Conservation (phyloP, 768 basidiomycete genomes). For the Filobasidium floriforme region DNA sequence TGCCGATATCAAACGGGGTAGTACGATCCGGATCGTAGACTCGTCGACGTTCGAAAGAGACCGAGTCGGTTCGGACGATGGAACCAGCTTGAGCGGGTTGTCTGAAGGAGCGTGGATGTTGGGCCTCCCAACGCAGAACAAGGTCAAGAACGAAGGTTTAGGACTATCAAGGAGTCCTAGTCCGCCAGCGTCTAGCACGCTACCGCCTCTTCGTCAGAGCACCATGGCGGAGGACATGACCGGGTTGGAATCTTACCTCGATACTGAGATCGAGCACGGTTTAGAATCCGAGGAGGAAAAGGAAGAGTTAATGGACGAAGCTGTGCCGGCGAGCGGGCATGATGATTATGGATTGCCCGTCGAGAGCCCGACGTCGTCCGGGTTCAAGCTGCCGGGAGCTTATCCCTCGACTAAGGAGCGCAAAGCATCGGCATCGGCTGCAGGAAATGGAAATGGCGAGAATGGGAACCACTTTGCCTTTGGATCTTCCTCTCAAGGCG, state of each 20-base stretch:
- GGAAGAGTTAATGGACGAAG: neutral
- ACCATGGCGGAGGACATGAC: neutral
- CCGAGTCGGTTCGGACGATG: neutral
- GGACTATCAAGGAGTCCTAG: neutral
- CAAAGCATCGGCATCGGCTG: too few species aligned
- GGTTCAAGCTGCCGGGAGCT: too few species aligned
- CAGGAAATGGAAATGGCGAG: too few species aligned
- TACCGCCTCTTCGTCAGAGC: neutral
- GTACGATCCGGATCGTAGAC: neutral
- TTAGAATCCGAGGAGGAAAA: neutral
- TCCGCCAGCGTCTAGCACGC: neutral
- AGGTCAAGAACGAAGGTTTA: neutral
- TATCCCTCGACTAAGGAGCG: too few species aligned
- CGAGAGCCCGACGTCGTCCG: too few species aligned
- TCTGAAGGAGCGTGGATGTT: neutral
- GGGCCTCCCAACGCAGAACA: neutral
- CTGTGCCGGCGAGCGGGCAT: neutral
- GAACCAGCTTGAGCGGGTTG: neutral
- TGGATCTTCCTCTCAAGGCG: neutral
- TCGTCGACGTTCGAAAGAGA: neutral
- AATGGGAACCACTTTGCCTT: conserved; percentile 3
- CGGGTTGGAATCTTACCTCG: neutral
- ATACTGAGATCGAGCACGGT: neutral
- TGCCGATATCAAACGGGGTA: neutral
- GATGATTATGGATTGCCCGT: neutral